phyloP scores from a whole-genome alignment of 2,329 filamentous ascomycete species.

The Ophiostoma fasciatum region DNA sequence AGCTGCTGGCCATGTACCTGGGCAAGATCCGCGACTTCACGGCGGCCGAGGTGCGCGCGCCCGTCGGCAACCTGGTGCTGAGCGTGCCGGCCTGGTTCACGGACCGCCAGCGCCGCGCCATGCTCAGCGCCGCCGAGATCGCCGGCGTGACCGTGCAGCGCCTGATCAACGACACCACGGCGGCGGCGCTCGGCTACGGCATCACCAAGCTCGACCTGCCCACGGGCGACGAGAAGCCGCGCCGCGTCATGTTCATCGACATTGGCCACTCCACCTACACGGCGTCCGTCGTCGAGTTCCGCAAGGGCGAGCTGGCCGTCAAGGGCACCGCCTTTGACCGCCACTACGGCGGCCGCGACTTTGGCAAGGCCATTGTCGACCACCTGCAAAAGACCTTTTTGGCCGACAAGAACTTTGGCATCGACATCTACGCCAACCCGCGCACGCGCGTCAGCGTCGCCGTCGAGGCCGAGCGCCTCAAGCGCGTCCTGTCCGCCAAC shows the following conservation, averaged over 20 bases:
- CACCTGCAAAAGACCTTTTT: conserved; percentile 94
- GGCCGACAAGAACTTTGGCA: conserved; percentile 95
- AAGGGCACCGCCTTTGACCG: conserved; percentile 87
- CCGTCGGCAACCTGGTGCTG: conserved; percentile 85
- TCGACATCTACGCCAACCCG: conserved; percentile 82
- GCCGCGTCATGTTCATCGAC: conserved; percentile 82
- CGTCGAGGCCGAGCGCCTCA: conserved; percentile 86
- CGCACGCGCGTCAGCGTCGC: conserved; percentile 82
- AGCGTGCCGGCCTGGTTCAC: conserved; percentile 96
- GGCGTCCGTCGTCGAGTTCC: conserved; percentile 86
- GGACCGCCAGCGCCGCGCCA: conserved; percentile 74
- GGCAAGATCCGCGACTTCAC: conserved; percentile 88
- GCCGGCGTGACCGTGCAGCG: conserved; percentile 84
- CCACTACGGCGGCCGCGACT: conserved; percentile 94
- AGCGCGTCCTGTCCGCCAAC: conserved; percentile 97
- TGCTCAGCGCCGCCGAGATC: conserved; percentile 86
- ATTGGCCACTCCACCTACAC: conserved; percentile 96
- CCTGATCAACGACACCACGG: conserved; percentile 95
- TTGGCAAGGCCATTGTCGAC: conserved; percentile 87
- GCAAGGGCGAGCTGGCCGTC: conserved; percentile 89
- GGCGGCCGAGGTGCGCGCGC: conserved; percentile 72
- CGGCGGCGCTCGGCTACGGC: conserved; percentile 87
- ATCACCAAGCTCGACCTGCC: conserved; percentile 97
- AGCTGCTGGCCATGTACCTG: conserved; percentile 89
- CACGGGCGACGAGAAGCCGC: conserved; percentile 74